Evolutionary conservation across 805 yeast species (phyloP).

Genomic region (Candida ponderosae): DNA sequence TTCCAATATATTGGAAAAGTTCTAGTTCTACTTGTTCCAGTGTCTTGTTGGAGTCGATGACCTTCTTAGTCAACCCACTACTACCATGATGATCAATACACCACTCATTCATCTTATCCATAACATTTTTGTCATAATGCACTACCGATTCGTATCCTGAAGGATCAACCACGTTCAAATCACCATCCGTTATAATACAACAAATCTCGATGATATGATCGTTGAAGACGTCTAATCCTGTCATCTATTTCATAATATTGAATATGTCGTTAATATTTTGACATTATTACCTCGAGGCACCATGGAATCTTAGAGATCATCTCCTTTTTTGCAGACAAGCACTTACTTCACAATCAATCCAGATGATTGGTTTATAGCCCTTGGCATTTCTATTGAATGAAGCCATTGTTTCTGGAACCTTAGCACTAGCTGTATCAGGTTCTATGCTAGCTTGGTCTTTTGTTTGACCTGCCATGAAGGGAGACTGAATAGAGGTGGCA

Average conservation of each 20-base stretch:
- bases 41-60: constrained; percentile 46
- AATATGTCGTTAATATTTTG: too few species aligned
- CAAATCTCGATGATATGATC: constrained; percentile 90
- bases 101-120: constrained; percentile 84
- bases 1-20: constrained; percentile 51
- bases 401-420: too few species aligned
- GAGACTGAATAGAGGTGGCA: too few species aligned
- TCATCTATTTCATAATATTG: constrained; percentile 43
- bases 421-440: too few species aligned
- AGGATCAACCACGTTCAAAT: constrained; percentile 61
- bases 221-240: constrained; percentile 76
- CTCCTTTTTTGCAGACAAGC: too few species aligned
- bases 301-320: too few species aligned
- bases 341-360: constrained; percentile 86
- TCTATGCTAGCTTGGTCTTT: too few species aligned
- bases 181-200: constrained; percentile 81
- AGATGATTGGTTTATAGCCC: constrained; percentile 48
- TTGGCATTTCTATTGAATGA: constrained; percentile 5
- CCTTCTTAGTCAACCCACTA: constrained; percentile 70
- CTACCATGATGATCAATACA: constrained; percentile 72
- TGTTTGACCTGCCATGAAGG: too few species aligned
- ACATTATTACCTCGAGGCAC: too few species aligned
- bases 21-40: constrained; percentile 57
- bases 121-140: constrained; percentile 49
- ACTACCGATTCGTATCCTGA: constrained; percentile 77